Evolutionary conservation across 345 rosid species (phyloP).

Genomic region (Gossypium sturtianum): DNA sequence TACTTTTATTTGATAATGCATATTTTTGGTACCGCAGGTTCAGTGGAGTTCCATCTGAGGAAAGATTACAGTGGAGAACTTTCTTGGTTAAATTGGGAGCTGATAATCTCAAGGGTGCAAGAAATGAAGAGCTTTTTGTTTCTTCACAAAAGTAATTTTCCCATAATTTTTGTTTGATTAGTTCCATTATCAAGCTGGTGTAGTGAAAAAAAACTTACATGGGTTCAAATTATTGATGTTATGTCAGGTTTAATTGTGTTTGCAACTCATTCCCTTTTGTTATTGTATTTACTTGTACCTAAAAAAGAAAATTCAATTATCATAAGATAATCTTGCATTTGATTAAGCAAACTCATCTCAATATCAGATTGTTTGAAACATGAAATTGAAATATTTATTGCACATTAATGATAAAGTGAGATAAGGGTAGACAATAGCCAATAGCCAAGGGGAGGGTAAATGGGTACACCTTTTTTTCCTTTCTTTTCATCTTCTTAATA

Average conservation of each 20-base stretch:
- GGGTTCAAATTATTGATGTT: too few species aligned
- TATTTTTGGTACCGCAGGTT: not conserved
- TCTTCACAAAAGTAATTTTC: not conserved
- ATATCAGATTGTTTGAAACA: not conserved
- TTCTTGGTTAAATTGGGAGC: slow-evolving; percentile 84
- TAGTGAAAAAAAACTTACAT: too few species aligned
- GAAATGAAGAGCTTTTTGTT: slow-evolving; percentile 76
- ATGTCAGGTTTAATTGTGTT: too few species aligned
- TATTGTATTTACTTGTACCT: too few species aligned
- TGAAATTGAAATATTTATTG: not conserved
- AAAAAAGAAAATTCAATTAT: not conserved
- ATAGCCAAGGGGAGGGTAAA: not conserved
- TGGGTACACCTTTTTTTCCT: not conserved
- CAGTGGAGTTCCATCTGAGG: slow-evolving; percentile 59
- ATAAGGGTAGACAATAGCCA: not conserved
- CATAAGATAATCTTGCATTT: not conserved
- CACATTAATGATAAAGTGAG: not conserved
- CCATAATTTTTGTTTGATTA: not conserved
- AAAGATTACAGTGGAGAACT: slow-evolving; percentile 76
- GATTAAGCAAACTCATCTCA: not conserved
- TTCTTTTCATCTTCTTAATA: not conserved
- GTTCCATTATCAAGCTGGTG: too few species aligned
- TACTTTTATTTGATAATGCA: too few species aligned
- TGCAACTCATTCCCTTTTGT: too few species aligned
- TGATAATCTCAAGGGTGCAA: slow-evolving; percentile 80